Evolutionary conservation across 176 grass and related monocot genomes (phyloP), one percentile per base, ranked within the genome.

Genomic region (Bothriochloa decipiens): DNA sequence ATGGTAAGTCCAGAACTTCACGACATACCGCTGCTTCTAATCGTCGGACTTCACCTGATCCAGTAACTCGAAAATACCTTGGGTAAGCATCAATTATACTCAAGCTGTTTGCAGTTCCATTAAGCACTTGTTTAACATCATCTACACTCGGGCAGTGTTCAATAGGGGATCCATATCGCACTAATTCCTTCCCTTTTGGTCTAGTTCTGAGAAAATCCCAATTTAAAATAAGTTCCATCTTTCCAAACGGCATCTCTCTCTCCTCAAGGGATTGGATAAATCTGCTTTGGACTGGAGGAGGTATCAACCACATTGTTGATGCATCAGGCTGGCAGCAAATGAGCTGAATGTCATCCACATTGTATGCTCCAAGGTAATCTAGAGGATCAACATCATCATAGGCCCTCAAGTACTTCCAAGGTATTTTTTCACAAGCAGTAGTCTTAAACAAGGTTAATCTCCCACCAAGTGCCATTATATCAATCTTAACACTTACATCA

Each of bases 281-380:
- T 88, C 85, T 92, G 62, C 76, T 93, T 86, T 88, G 91, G 64
- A 94, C 93, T 43, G 89, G 83, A 78, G 93, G 87, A 87, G 96
- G 96, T 74, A 95, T 88, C 83, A 92, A 85, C 92, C 92, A 98
- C 87, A 95, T 83, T 50, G 89, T 89, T 52, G 92, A 95, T 27
- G 96, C 92, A 95, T 98, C 93, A 82, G 91, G 92, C 86, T 93
- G 92, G 74, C 96, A 98, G 84, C 96, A 98, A 78, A 98, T 90
- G 74, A 98, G 88, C 66, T 98, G 96, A 89, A 98, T 98, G 69
- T 95, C 96, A 83, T 98, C 89, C 9, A 85, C 87, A 88, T 98
- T 98, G 69, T 98, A 98, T 78, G 89, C 65, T 45, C 84, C 91
- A 52, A 98, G 78, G 73, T 98, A 98, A 81, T 85, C 69, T 55